Evolutionary conservation across 225 moss, liverwort and hornwort species (phyloP).

Genomic region (Rhytidiadelphus loreus): DNA sequence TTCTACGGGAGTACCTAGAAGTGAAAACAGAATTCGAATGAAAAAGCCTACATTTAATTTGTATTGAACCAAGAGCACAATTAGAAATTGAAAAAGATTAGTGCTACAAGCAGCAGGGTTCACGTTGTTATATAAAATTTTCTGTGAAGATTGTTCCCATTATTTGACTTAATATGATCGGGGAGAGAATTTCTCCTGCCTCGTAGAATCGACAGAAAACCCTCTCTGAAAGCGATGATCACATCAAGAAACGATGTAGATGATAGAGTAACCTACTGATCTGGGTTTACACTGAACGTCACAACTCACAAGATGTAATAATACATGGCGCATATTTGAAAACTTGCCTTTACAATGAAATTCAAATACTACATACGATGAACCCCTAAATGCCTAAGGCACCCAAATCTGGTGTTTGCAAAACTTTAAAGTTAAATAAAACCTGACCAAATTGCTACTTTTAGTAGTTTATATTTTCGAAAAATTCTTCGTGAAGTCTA

Average conservation of each 20-base stretch:
- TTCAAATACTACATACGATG: too few relatives aligned
- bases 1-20: constrained; percentile 65
- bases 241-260: not conserved
- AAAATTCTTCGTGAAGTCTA: too few relatives aligned
- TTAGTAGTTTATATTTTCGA: too few relatives aligned
- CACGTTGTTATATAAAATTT: not conserved
- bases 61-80: not conserved
- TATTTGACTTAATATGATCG: not conserved
- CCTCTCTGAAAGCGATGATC: not conserved
- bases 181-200: not conserved
- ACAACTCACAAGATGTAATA: not conserved
- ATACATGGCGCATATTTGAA: too few relatives aligned
- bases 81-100: not conserved
- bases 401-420: too few relatives aligned
- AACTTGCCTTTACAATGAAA: not conserved
- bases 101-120: not conserved
- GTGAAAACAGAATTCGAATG: not conserved
- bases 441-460: too few relatives aligned
- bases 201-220: not conserved
- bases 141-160: not conserved
- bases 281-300: not conserved
- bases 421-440: too few relatives aligned
- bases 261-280: not conserved
- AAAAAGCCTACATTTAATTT: not conserved
- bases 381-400: too few relatives aligned